A percentile compares a stretch with the other conserved stretches of the same genome.
phyloP scores from a whole-genome alignment of 768 basidiomycete genomes.

The Suillus clintonianus region DNA sequence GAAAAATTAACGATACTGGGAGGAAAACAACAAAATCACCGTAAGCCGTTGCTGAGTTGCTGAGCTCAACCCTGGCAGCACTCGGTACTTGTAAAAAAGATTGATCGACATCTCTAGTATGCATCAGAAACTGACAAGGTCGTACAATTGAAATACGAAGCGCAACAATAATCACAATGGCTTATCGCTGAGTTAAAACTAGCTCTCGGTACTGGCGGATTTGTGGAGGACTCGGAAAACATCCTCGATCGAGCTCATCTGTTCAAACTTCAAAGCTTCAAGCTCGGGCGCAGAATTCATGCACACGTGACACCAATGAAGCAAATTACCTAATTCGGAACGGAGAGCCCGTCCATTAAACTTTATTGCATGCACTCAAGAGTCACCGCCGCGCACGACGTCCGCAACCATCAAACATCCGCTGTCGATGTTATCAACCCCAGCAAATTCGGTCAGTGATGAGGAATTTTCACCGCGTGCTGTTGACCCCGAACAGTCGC shows the following conservation, averaged over 20 bases:
- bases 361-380: background rate
- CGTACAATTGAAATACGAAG: no score
- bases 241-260: no score
- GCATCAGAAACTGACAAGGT: no score
- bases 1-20: background rate
- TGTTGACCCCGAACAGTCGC: conserved; percentile 8
- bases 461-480: background rate
- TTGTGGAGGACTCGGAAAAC: background rate
- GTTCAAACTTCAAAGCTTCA: no score
- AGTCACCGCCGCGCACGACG: background rate
- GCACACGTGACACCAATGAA: background rate
- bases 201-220: background rate
- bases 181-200: background rate
- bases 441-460: background rate
- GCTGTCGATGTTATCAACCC: background rate
- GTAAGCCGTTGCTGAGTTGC: no score
- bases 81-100: background rate
- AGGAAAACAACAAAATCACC: no score
- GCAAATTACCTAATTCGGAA: background rate
- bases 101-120: background rate
- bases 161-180: background rate
- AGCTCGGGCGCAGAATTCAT: no score
- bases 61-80: no score
- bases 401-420: background rate
- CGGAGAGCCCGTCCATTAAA: background rate